Percentiles rank a stretch among this genome's conserved stretches.
Evolutionary conservation across 352 stramenopile species (phyloP).

Genomic region (Phytophthora hybrid): DNA sequence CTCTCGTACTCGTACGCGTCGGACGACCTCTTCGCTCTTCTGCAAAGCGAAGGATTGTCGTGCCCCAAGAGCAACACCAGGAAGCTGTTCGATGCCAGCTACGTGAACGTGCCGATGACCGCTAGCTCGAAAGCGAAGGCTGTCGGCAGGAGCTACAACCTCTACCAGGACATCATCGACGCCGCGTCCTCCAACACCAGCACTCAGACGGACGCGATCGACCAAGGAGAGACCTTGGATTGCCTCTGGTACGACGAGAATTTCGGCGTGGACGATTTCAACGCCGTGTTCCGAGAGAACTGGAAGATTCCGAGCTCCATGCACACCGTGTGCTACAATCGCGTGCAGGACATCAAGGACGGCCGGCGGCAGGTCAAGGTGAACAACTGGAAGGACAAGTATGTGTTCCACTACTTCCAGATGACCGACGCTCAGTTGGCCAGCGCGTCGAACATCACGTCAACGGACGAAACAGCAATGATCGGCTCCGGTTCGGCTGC

Average conservation of each 20-base stretch:
- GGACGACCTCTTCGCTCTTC: constrained; percentile 53
- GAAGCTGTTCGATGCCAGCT: constrained; percentile 29
- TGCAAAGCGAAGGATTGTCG: constrained; percentile 40
- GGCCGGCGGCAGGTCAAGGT: constrained; percentile 30
- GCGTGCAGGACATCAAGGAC: constrained; percentile 33
- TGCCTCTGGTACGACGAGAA: constrained; percentile 60
- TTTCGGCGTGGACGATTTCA: constrained; percentile 60
- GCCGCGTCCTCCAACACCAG: constrained; percentile 16
- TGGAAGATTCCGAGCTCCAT: constrained; percentile 36
- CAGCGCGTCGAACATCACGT: constrained; percentile 32
- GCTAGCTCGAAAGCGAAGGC: constrained; percentile 35
- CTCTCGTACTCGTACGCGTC: constrained; percentile 72
- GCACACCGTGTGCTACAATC: constrained; percentile 52
- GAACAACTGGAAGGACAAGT: constrained; percentile 27
- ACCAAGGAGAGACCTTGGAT: constrained; percentile 59
- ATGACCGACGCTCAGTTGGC: constrained; percentile 38
- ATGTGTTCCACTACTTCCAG: constrained; percentile 34
- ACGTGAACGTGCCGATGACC: constrained; percentile 20
- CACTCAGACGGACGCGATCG: constrained; percentile 40
- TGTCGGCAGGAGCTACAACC: constrained; percentile 50
- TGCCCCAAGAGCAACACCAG: constrained; percentile 55
- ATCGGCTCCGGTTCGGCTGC: constrained; percentile 12
- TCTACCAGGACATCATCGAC: constrained; percentile 45
- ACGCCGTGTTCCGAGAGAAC: constrained; percentile 41
- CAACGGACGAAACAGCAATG: constrained; percentile 22